Evolutionary conservation across 208 protist genomes (phyloP), one percentile per base, ranked within the genome.

Genomic region (Leishmania tarentolae): DNA sequence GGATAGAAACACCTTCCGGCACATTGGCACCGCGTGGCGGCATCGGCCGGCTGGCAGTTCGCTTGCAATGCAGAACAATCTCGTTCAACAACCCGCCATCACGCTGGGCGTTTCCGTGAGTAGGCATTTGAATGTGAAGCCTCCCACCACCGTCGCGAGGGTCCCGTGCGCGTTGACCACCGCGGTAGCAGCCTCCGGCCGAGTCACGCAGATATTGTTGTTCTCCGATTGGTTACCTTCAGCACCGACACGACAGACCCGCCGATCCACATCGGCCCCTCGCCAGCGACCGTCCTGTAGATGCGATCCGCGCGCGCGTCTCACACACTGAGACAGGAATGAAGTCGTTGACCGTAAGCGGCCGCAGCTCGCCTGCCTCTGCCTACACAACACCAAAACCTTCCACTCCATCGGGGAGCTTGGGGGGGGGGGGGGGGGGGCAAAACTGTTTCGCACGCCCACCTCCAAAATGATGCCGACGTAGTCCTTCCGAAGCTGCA

Each of bases 191-290:
- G 90, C 87, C 78, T 98, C 96, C 40, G 98, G 75, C 40, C 98
- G 59, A 61, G 98, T 96, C 6, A 99, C 90, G 79, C 92, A 98
- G 42, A 98, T 89, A 78, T 98, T 96, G 79, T 98, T 98, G 68
- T 83, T 82, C 72, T 87, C 82, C 52, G 21, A 37, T 24, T 68
- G 71, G n/a, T 78, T 37, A 86, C 44, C 13, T 44, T 40, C 52
- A 94, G 75, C 75, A 96, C 83, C n/a, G 92, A 92, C 6, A 80
- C 81, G 11, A 46, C 76, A 15, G 91, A 70, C n/a, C 83, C 87
- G 31, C 87, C 81, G 50, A 85, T 72, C 31, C 82, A 82, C 66
- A 88, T 85, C 9, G 81, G 86, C 53, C 80, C 68, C 9, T 91
- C 85, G 28, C 76, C 76, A 0, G 91, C 87, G 46, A 89, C 84